These are phyloP conservation scores for Geotrichum reessii DNA, from an alignment of 1,139 yeast genomes.

Conservation along the genomic window DNA sequence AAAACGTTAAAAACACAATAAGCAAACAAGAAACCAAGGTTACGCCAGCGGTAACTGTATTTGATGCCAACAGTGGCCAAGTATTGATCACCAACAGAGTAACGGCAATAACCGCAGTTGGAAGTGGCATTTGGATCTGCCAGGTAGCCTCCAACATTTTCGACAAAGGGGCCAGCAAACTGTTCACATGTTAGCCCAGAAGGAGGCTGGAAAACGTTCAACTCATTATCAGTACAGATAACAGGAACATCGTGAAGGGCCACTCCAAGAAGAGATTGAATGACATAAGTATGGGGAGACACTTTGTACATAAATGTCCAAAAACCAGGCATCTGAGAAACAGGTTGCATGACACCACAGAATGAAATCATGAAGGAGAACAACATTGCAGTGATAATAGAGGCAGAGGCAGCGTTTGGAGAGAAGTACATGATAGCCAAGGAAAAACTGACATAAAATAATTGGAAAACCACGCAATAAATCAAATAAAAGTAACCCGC, in stretches of 20 bases:
- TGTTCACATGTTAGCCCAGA: slow-evolving; percentile 53
- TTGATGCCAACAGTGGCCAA: slow-evolving; percentile 43
- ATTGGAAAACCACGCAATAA: slow-evolving; percentile 18
- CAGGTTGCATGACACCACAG: slow-evolving; percentile 75
- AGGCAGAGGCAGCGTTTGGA: no score
- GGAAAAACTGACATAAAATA: no score
- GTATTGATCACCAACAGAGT: slow-evolving; percentile 49
- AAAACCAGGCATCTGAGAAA: slow-evolving; percentile 54
- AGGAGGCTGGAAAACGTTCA: slow-evolving; percentile 52
- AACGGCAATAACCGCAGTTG: slow-evolving; percentile 56
- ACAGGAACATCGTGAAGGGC: slow-evolving; percentile 54
- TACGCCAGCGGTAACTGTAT: slow-evolving; percentile 51
- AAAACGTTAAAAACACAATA: slow-evolving; percentile 49
- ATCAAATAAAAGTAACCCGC: slow-evolving; percentile 53
- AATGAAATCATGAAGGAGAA: slow-evolving; percentile 37
- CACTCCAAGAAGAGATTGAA: slow-evolving; percentile 50
- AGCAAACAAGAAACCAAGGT: slow-evolving; percentile 51
- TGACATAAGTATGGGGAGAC: slow-evolving; percentile 63
- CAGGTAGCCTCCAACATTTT: slow-evolving; percentile 48
- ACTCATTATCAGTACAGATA: slow-evolving; percentile 49
- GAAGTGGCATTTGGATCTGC: slow-evolving; percentile 46
- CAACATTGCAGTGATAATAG: slow-evolving; percentile 33
- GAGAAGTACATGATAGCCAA: no score
- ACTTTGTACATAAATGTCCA: slow-evolving; percentile 65
- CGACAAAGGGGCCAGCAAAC: slow-evolving; percentile 42